These are phyloP conservation scores for Aspergillus campestris DNA, from an alignment of 495 filamentous ascomycete species.

Conservation along the genomic window DNA sequence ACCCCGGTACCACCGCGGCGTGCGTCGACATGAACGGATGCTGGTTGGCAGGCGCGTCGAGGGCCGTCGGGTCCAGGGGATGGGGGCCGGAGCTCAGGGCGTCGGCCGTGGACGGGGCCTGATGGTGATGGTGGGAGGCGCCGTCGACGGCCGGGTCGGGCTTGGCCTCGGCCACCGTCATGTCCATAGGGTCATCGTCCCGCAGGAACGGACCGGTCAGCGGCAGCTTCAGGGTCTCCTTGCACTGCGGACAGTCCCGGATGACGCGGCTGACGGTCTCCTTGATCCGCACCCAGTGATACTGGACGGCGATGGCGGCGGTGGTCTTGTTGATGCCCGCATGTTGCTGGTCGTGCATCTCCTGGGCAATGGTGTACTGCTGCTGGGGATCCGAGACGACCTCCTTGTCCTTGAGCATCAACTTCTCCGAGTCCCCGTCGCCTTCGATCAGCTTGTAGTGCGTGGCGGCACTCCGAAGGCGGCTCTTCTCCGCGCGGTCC, in stretches of 20 bases:
- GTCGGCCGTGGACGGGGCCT: background rate
- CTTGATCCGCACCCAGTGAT: constrained; percentile 98
- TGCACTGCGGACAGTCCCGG: constrained; percentile 84
- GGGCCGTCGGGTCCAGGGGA: constrained; percentile 25
- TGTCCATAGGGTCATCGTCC: constrained; percentile 19
- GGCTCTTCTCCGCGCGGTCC: constrained; percentile 91
- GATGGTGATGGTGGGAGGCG: background rate
- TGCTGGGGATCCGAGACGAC: constrained; percentile 85
- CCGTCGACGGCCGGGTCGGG: background rate
- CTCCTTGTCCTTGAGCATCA: constrained; percentile 98
- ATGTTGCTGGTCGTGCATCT: constrained; percentile 68
- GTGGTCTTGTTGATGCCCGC: constrained; percentile 98
- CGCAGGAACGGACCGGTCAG: constrained; percentile 18
- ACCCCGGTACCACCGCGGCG: constrained; percentile 18
- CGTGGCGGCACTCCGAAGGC: constrained; percentile 84
- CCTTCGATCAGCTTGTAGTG: constrained; percentile 73
- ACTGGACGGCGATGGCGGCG: constrained; percentile 84
- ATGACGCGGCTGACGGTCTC: constrained; percentile 94
- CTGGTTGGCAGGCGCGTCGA: constrained; percentile 18
- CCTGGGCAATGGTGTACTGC: constrained; percentile 83
- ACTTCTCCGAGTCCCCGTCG: constrained; percentile 52
- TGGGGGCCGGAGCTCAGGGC: constrained; percentile 14
- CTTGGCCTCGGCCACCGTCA: constrained; percentile 10
- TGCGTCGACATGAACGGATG: constrained; percentile 28
- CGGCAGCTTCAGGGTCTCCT: constrained; percentile 61